Base-by-base conservation (phyloP, 495 filamentous ascomycete species). In the Penicillium waksmanii region DNA sequence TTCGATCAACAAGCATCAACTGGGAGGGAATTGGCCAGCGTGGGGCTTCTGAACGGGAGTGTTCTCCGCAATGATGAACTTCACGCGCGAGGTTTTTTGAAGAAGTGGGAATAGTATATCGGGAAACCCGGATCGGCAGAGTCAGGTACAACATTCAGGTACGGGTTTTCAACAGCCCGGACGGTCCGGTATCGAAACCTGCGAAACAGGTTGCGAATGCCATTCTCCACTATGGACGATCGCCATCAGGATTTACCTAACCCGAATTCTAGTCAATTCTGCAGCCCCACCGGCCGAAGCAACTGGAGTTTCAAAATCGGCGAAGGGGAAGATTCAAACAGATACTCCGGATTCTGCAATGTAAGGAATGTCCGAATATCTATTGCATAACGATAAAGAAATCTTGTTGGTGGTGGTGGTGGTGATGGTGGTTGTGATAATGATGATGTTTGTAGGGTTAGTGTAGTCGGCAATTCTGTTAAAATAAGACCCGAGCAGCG, bases 191-290 rank as follows among this genome's bases (percentile, higher is more conserved):
- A 27, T 15, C 5, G 21, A 35, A 23, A 27, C n/a, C 44, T 55
- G 51, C 47, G 40, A 53, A 21, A 47, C 3, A 19, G 44, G 38
- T 48, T 63, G 60, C 55, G 35, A n/a, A 18, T 35, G n/a, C n/a
- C 11, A 17, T 51, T n/a, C 17, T 55, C 51, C 56, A 56, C 60
- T 11, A 12, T 25, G 10, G 44, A 38, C 9, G 49, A 62, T 62
- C 49, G 53, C 18, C 55, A 51, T 55, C 36, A 36, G 47, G 11
- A 13, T 25, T 55, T 62, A 34, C 60, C 51, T 33, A 54, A 17
- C 3, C 12, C 9, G 10, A 10, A 5, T 48, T 1, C 5, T 2
- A 27, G 46, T 48, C 19, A 5, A 27, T 47, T 47, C 8, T 17
- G 18, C 11, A 5, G 18, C 18, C 6, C 23, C 46, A 44, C 42